Base-by-base conservation (phyloP, 1,284 basidiomycete species). In the Leccinum fuscescens region DNA sequence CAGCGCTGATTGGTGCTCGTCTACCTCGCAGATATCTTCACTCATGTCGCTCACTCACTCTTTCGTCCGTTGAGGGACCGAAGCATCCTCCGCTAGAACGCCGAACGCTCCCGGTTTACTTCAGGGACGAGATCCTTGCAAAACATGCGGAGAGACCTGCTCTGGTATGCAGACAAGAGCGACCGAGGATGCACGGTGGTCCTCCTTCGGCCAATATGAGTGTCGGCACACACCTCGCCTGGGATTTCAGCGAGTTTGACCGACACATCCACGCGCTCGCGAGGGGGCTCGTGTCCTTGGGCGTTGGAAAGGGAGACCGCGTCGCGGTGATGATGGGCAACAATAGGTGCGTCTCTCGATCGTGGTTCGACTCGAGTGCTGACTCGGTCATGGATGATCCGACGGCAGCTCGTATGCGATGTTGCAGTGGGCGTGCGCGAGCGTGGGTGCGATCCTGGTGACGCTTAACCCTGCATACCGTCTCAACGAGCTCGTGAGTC, bases 271-370 rank as follows among this genome's bases (percentile, higher is more conserved):
- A 81, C 54, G 85, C 87, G 3, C 79, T 93, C 6, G 86, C 91
- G 2, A 77, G 88, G 56, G 93, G 93, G 0, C 77, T 95, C 46
- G 66, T 91, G 8, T 74, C 72, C 3, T 75, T 93, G 68, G 92
- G 91, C 15, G 85, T 95, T 7, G 76, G 80, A 70, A 89, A 85
- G 68, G 93, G 92, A 0, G 91, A 94, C 66, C 78, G 92, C 24
- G 86, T 94, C 20, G 92, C 82, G 2, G 88, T 93, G 8, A 77
- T 94, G 53, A 91, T 94, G 90, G 90, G 90, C 4, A 92, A 91
- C 64, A 89, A 83, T 63, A 92, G 90, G 90, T 89, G 58, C 31
- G 71, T 49, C 58, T 57, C n/a, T 31, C 24, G 1, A 15, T 17
- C n/a, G 7, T 29, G 12, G 24, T 17, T 60, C 6, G 24, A 11